phyloP scores from a whole-genome alignment of 2,329 filamentous ascomycete species.

The Coniochaeta ligniaria region DNA sequence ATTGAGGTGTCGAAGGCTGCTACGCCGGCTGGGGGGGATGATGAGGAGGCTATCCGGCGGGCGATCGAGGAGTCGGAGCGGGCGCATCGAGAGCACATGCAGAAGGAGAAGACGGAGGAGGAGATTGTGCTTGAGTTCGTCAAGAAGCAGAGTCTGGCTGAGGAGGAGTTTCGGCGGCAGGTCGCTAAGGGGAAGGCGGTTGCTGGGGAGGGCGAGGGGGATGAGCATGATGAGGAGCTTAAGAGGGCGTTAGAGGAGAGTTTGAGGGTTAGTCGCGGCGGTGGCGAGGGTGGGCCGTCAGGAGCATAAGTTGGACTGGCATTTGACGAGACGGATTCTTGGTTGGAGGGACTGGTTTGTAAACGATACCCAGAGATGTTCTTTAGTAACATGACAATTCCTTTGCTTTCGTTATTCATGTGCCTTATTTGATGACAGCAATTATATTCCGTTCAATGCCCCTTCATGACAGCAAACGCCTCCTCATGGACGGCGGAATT shows the following conservation, averaged over 20 bases:
- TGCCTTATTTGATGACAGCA: too few species aligned
- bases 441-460: background rate
- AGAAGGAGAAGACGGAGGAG: constrained; percentile 51
- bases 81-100: constrained; percentile 34
- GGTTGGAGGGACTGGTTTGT: background rate
- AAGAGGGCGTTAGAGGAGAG: constrained; percentile 48
- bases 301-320: background rate
- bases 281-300: constrained; percentile 6
- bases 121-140: constrained; percentile 70
- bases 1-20: constrained; percentile 23
- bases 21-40: constrained; percentile 18
- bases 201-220: constrained; percentile 28
- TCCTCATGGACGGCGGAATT: too few species aligned
- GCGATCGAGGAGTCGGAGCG: constrained; percentile 40
- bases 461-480: constrained; percentile 3
- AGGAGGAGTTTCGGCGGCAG: constrained; percentile 45
- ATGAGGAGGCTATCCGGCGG: constrained; percentile 37
- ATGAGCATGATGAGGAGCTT: constrained; percentile 52
- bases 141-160: constrained; percentile 67
- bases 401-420: background rate
- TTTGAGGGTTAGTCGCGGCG: constrained; percentile 28
- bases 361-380: background rate
- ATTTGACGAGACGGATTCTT: background rate
- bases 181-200: constrained; percentile 26
- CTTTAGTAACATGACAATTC: background rate